Evolutionary conservation across 768 basidiomycete genomes (phyloP).

Genomic region (Calocybe cyanea): DNA sequence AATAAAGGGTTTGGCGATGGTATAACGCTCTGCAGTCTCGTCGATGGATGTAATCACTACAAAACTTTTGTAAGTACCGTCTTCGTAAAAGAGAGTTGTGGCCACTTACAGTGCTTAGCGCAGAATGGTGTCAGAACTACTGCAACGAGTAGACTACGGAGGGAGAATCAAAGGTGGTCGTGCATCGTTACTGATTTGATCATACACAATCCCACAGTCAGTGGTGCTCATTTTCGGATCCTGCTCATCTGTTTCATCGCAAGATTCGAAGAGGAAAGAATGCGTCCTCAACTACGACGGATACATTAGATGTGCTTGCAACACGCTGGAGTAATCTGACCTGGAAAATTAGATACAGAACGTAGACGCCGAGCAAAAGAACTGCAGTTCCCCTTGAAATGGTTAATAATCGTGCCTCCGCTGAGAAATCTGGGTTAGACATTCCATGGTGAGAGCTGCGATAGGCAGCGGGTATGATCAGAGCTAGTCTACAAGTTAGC

Average conservation of each 20-base stretch:
- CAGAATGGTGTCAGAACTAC: constrained; percentile 86
- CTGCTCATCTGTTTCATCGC: constrained; percentile 26
- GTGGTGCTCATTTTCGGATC: constrained; percentile 64
- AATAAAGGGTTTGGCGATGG: constrained; percentile 82
- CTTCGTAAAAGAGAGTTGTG: constrained; percentile 7
- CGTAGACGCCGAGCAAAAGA: constrained; percentile 69
- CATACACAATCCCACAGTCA: constrained; percentile 55
- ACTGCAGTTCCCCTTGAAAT: constrained; percentile 83
- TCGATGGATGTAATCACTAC: constrained; percentile 89
- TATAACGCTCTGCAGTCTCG: constrained; percentile 78
- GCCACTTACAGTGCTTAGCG: constrained; percentile 73
- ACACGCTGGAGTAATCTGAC: constrained; percentile 29
- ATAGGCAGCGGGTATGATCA: constrained; percentile 91
- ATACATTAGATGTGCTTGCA: neutral
- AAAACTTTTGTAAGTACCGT: neutral
- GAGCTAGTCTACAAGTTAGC: constrained; percentile 35
- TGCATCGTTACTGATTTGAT: no score
- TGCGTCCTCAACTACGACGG: constrained; percentile 65
- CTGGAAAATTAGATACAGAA: constrained; percentile 74
- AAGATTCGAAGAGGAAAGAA: constrained; percentile 50
- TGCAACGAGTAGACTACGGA: constrained; percentile 56
- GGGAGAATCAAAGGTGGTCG: neutral
- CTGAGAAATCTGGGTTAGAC: constrained; percentile 21
- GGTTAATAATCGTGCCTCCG: constrained; percentile 51
- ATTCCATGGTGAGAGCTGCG: constrained; percentile 36